These are phyloP conservation scores for Dendryphion nanum DNA, from an alignment of 2,329 filamentous ascomycete species.

Conservation along the genomic window DNA sequence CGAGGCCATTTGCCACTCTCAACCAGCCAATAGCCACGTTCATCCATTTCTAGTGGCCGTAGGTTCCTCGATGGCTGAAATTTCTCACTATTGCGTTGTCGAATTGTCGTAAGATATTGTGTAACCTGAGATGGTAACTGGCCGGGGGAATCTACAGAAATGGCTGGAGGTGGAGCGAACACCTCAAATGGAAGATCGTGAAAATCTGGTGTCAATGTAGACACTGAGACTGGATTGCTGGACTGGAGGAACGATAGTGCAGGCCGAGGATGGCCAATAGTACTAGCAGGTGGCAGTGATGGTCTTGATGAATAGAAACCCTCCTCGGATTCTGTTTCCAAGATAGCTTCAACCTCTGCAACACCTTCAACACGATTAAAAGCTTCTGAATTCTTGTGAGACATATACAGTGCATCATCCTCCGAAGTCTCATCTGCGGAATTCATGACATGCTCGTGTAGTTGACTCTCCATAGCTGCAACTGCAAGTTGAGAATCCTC, in stretches of 20 bases:
- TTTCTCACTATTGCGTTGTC: constrained; percentile 25
- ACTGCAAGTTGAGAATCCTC: constrained; percentile 46
- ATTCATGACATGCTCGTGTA: constrained; percentile 11
- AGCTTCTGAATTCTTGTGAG: no score
- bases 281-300: no score
- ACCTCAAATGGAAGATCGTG: constrained; percentile 19
- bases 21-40: constrained; percentile 78
- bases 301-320: no score
- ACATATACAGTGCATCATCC: neutral
- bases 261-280: no score
- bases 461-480: constrained; percentile 42
- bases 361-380: no score
- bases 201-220: no score
- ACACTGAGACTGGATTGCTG: no score
- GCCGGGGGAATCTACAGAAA: constrained; percentile 16
- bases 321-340: no score
- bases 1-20: constrained; percentile 56
- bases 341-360: no score
- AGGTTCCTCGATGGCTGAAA: constrained; percentile 40
- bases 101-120: constrained; percentile 15
- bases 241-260: no score
- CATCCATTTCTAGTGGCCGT: constrained; percentile 56
- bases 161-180: constrained; percentile 22
- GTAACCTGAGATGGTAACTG: constrained; percentile 30
- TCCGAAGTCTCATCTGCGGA: neutral